Conservation (phyloP, 352 stramenopile species). For the Saprolegnia parasitica region DNA sequence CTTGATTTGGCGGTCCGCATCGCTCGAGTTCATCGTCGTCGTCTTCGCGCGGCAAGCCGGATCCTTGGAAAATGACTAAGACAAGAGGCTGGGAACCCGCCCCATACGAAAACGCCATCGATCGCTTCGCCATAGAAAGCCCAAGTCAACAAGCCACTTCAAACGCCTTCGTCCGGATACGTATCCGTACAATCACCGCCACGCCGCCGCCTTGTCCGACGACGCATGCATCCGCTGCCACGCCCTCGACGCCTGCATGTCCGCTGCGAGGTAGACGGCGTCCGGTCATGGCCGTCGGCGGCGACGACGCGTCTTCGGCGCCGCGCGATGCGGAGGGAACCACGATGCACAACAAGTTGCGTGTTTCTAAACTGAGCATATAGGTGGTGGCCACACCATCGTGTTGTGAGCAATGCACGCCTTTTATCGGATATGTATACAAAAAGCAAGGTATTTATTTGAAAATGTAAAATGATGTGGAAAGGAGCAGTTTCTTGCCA, state of each 20-base stretch:
- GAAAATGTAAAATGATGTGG: too few species aligned
- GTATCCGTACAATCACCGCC: background rate
- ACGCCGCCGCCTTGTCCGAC: too few species aligned
- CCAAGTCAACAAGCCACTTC: constrained; percentile 9
- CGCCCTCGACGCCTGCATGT: background rate
- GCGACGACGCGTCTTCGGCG: background rate
- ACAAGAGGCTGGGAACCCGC: constrained; percentile 23
- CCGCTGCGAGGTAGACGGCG: background rate
- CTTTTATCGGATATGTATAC: too few species aligned
- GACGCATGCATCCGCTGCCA: background rate
- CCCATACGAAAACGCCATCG: constrained; percentile 3
- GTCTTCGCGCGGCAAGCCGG: background rate
- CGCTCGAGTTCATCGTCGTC: constrained; percentile 69
- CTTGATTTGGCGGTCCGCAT: constrained; percentile 89
- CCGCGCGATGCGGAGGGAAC: too few species aligned
- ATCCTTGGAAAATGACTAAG: constrained; percentile 22
- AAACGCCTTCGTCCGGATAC: background rate
- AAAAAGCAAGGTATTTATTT: too few species aligned
- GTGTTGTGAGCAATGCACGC: too few species aligned
- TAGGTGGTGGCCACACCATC: background rate
- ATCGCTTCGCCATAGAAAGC: constrained; percentile 1
- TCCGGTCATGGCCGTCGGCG: too few species aligned
- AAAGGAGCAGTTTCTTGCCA: too few species aligned
- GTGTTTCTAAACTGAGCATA: background rate
- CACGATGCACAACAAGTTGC: background rate